Evolutionary conservation across 2,329 filamentous ascomycete species (phyloP).

Genomic region (Penicillium sp.): DNA sequence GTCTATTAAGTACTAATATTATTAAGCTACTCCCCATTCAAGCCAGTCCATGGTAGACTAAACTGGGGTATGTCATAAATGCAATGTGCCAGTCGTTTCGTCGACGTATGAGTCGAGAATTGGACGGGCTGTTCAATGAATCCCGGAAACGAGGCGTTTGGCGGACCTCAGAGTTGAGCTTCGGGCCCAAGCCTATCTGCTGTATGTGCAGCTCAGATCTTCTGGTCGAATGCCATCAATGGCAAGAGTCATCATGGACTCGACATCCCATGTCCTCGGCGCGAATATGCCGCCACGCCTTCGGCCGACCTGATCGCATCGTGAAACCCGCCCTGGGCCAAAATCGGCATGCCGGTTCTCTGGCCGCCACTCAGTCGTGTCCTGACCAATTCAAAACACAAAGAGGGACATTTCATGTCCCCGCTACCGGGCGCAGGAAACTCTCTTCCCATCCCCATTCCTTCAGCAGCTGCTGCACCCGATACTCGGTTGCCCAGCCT

Average conservation of each 20-base stretch:
- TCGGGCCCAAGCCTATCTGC: neutral
- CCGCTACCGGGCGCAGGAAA: conserved; percentile 9
- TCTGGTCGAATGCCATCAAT: neutral
- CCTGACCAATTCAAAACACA: neutral
- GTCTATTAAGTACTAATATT: neutral
- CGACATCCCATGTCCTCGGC: neutral
- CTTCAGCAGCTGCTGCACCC: conserved; percentile 55
- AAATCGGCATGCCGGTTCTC: neutral
- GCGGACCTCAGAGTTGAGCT: neutral
- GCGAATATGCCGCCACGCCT: neutral
- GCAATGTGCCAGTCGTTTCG: neutral
- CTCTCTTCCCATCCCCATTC: conserved; percentile 43
- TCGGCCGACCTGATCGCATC: neutral
- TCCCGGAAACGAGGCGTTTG: neutral
- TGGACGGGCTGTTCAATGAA: neutral
- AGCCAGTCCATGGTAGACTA: neutral
- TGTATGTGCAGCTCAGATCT: neutral
- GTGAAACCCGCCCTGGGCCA: neutral
- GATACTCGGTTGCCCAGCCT: conserved; percentile 65
- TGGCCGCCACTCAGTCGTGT: neutral
- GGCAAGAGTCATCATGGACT: neutral
- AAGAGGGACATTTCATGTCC: conserved; percentile 6
- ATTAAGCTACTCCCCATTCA: neutral
- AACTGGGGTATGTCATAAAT: neutral
- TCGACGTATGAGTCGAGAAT: too few species aligned